Evolutionary conservation across 129 eudicot species (phyloP), one percentile per base, ranked within the genome.

Genomic region (Escallonia rubra): DNA sequence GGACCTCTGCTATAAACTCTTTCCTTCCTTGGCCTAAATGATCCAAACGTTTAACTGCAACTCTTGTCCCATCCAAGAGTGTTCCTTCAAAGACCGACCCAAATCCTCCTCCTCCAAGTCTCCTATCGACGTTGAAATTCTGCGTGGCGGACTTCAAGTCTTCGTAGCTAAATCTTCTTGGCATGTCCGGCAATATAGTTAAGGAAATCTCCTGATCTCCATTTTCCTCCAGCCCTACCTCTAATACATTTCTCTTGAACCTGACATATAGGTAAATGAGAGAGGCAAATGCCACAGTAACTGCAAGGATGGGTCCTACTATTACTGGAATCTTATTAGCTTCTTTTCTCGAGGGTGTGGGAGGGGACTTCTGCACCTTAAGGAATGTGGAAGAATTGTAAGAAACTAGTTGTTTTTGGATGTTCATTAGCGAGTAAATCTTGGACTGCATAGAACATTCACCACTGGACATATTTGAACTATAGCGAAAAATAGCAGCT

Each of bases 61-160:
- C 73, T 45, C 11, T 68, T 3, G 71, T 76, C 10, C 71, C 69
- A 51, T 83, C 75, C 0, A 60, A 5, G 1, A 83, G 43, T 1
- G 58, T 55, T 9, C 88, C 88, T 49, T 48, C 59, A 38, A 50
- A 83, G 15, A 79, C 85, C n/a, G 82, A 47, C 7, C 88, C 88
- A 59, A 79, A 75, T 40, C 74, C 79, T 44, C 79, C 69, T 70
- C 54, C 52, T 7, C 72, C 78, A 47, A 74, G 61, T 50, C 44
- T 74, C n/a, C n/a, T n/a, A n/a, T n/a, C n/a, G 23, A 10, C 16
- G 12, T 54, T 40, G 43, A 74, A 74, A 8, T 74, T 50, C 2
- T 59, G 56, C 0, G 68, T 74, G 38, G 67, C 72, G 7, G 43
- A 5, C 50, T 43, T 53, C 64, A 72, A 56, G 2, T 65, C 53